Conservation (phyloP, 2,329 filamentous ascomycete species). For the Aspergillus proliferans region DNA sequence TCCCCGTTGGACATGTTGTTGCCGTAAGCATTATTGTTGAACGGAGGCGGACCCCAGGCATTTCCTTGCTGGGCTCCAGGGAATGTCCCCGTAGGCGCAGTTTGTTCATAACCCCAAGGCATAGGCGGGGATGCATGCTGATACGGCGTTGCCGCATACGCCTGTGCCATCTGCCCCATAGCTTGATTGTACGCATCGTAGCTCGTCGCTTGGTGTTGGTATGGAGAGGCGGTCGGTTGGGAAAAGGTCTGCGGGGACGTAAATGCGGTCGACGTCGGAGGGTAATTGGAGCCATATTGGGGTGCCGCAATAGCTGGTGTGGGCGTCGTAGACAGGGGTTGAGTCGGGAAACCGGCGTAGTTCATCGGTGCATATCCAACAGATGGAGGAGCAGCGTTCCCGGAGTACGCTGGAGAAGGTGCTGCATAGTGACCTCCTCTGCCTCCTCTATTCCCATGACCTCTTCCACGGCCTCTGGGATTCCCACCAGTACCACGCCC, state of each 20-base stretch:
- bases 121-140: slow-evolving; percentile 36
- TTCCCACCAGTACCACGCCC: slow-evolving; percentile 22
- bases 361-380: slow-evolving; percentile 24
- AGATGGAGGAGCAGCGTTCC: slow-evolving; percentile 17
- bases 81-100: slow-evolving; percentile 45
- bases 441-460: slow-evolving; percentile 25
- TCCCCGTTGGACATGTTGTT: slow-evolving; percentile 12
- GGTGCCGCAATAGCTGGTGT: slow-evolving; percentile 19
- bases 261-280: slow-evolving; percentile 15
- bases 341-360: slow-evolving; percentile 24
- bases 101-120: slow-evolving; percentile 50
- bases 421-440: slow-evolving; percentile 20
- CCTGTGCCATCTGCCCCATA: slow-evolving; percentile 16
- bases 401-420: slow-evolving; percentile 16
- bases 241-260: slow-evolving; percentile 19
- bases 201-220: slow-evolving; percentile 17
- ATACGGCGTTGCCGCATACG: slow-evolving; percentile 15
- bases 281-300: slow-evolving; percentile 21
- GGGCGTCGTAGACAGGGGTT: slow-evolving; percentile 16
- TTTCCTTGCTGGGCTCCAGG: slow-evolving; percentile 27
- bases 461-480: slow-evolving; percentile 29
- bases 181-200: slow-evolving; percentile 22
- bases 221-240: slow-evolving; percentile 19
- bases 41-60: slow-evolving; percentile 17
- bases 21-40: slow-evolving; percentile 14